Conservation (phyloP, 176 grass and related monocot genomes). For the Oryza meyeriana region DNA sequence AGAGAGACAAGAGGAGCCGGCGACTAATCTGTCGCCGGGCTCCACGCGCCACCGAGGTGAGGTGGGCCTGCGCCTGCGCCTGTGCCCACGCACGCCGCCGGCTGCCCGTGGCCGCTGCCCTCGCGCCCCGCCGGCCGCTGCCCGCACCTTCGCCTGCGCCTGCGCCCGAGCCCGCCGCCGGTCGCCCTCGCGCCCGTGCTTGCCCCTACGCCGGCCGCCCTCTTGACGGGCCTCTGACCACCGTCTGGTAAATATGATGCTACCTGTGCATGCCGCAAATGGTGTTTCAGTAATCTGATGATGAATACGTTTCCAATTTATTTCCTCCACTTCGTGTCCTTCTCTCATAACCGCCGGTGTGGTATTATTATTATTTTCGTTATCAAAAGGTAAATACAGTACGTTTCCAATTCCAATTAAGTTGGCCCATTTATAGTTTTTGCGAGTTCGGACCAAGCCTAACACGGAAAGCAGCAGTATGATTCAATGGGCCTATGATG, state of each 20-base stretch:
- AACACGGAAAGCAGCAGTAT: background rate
- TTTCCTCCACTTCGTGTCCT: background rate
- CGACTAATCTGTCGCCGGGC: too few species aligned
- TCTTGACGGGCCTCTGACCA: background rate
- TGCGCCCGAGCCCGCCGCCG: too few species aligned
- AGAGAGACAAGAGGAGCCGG: too few species aligned
- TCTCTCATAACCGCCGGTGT: background rate
- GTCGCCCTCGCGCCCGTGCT: too few species aligned
- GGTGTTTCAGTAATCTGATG: background rate
- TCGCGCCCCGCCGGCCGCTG: too few species aligned
- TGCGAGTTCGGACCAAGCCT: background rate
- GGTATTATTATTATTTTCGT: background rate
- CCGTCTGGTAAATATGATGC: background rate
- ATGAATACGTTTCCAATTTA: background rate
- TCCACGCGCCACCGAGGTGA: too few species aligned
- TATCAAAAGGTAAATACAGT: background rate
- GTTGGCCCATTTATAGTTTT: background rate
- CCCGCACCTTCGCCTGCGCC: too few species aligned
- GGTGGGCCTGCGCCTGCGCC: too few species aligned
- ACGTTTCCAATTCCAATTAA: background rate
- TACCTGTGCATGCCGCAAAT: background rate
- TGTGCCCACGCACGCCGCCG: too few species aligned
- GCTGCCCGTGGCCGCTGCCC: too few species aligned
- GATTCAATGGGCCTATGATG: background rate
- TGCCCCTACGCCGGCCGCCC: too few species aligned